phyloP scores from a whole-genome alignment of 495 filamentous ascomycete species.

The Cryomyces minteri region DNA sequence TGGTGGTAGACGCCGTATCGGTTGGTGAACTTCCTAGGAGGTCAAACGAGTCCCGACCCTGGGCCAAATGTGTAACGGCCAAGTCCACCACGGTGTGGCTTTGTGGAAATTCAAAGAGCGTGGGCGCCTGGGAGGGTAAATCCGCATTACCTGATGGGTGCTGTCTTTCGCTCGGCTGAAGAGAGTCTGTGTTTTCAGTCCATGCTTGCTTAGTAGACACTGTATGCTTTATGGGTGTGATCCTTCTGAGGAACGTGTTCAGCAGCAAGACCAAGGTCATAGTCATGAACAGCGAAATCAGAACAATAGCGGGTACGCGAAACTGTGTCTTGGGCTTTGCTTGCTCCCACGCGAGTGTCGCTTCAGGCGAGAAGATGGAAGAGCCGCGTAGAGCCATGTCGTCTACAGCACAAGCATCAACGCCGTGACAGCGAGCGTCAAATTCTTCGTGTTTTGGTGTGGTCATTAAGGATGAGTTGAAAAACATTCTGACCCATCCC shows the following conservation, averaged over 20 bases:
- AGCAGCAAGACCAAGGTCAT: constrained; percentile 9
- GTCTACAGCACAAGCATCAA: constrained; percentile 17
- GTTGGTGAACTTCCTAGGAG: no score
- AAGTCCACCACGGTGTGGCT: no score
- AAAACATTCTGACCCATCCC: constrained; percentile 23
- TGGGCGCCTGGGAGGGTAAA: no score
- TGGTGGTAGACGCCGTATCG: no score
- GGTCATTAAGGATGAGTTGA: constrained; percentile 22
- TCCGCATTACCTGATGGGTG: no score
- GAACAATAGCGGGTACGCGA: constrained; percentile 8
- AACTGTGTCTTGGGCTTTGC: constrained; percentile 1
- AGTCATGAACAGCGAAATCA: constrained; percentile 8
- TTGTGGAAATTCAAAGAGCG: no score
- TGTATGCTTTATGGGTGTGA: constrained; percentile 5
- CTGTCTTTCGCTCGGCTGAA: no score
- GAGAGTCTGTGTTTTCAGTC: no score
- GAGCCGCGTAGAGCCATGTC: constrained; percentile 19
- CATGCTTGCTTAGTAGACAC: no score
- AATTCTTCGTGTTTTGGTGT: constrained; percentile 10
- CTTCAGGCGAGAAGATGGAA: constrained; percentile 8
- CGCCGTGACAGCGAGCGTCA: constrained; percentile 9
- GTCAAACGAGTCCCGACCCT: no score
- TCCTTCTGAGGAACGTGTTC: constrained; percentile 8
- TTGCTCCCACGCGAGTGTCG: constrained; percentile 14
- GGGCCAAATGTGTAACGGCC: no score